These are phyloP conservation scores for Suillus fuscotomentosus DNA, from an alignment of 768 basidiomycete species.

Conservation along the genomic window DNA sequence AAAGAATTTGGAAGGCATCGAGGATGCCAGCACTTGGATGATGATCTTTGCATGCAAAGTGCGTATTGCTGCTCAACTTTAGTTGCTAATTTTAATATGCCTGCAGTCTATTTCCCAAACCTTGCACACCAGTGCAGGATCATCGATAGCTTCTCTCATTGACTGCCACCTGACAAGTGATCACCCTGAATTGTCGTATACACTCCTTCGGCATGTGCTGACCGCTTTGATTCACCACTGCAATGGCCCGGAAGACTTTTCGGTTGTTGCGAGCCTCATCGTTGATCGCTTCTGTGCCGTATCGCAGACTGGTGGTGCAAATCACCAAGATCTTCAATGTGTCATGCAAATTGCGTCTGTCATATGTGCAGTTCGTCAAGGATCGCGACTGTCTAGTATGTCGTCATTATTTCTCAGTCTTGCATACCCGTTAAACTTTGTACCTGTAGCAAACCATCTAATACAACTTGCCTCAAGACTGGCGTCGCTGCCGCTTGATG, in stretches of 20 bases:
- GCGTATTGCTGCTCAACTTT: neutral
- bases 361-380: constrained; percentile 63
- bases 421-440: constrained; percentile 1
- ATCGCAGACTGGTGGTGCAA: constrained; percentile 5
- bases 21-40: constrained; percentile 71
- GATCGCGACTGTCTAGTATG: constrained; percentile 65
- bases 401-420: constrained; percentile 8
- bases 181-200: constrained; percentile 42
- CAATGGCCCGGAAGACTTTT: constrained; percentile 64
- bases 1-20: constrained; percentile 45
- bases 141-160: constrained; percentile 60
- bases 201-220: constrained; percentile 65
- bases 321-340: constrained; percentile 43
- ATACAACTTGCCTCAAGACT: constrained; percentile 33
- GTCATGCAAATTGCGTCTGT: constrained; percentile 57
- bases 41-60: constrained; percentile 82
- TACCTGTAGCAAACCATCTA: constrained; percentile 34
- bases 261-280: constrained; percentile 52
- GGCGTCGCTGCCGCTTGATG: constrained; percentile 23
- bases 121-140: constrained; percentile 71
- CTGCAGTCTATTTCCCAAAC: constrained; percentile 77
- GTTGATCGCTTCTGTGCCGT: constrained; percentile 35
- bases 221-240: constrained; percentile 86
- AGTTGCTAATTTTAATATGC: neutral
- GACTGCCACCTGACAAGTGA: constrained; percentile 49